Percentiles rank a stretch among this genome's conserved stretches.
phyloP scores from a whole-genome alignment of 2,329 filamentous ascomycete species.

The Arthrinium phaeospermum region DNA sequence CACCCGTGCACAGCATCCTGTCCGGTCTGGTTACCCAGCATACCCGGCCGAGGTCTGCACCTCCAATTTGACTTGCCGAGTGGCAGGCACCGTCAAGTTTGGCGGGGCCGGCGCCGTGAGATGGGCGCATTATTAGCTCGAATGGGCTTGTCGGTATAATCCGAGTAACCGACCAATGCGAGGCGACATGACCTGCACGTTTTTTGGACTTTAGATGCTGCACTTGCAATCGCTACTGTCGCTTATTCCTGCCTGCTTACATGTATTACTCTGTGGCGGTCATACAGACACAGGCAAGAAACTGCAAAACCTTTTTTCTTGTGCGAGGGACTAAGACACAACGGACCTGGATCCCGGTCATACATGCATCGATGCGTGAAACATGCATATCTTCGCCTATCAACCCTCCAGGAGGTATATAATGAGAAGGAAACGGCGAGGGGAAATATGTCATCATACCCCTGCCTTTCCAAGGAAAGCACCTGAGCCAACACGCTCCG shows the following conservation, averaged over 20 bases:
- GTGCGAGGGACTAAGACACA: background rate
- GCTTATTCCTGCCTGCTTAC: background rate
- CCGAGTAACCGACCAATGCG: slow-evolving; percentile 5
- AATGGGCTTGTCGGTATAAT: background rate
- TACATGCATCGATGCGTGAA: background rate
- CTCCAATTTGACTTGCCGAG: no score
- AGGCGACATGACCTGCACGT: background rate
- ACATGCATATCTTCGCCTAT: background rate
- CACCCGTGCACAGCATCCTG: background rate
- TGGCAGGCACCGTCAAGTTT: background rate
- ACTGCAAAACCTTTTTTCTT: background rate
- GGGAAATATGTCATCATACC: background rate
- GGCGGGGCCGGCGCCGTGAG: background rate
- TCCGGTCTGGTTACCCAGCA: no score
- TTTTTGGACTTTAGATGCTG: background rate
- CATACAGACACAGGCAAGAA: background rate
- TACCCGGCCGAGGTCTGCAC: no score
- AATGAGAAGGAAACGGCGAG: background rate
- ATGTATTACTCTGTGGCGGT: background rate
- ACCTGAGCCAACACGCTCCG: background rate
- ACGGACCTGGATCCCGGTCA: background rate
- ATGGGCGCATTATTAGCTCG: background rate
- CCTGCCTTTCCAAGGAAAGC: background rate
- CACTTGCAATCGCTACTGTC: background rate
- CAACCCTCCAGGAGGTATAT: background rate